Evolutionary conservation across 108 stramenopile genomes (phyloP).

Genomic region (Conticribra weissflogii): DNA sequence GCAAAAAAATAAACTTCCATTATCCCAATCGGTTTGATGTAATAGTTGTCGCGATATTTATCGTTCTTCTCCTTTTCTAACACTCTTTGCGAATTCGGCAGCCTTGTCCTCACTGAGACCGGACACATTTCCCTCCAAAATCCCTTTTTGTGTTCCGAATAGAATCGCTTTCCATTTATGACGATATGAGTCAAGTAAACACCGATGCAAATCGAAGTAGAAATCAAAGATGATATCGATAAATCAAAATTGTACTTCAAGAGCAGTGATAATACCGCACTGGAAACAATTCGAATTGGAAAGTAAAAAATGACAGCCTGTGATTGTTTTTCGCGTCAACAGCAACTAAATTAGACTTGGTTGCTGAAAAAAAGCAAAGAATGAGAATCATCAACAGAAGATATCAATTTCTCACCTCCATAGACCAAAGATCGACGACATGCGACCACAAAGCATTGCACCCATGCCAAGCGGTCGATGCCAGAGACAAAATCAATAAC

Average conservation of each 20-base stretch:
- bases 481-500: slow-evolving; percentile 36
- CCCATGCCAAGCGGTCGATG: slow-evolving; percentile 45
- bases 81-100: slow-evolving; percentile 10
- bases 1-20: slow-evolving; percentile 39
- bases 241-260: slow-evolving; percentile 2
- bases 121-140: slow-evolving; percentile 26
- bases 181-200: slow-evolving; percentile 16
- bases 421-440: slow-evolving; percentile 47
- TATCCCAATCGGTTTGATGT: slow-evolving; percentile 11
- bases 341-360: neutral
- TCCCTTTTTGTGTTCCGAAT: slow-evolving; percentile 11
- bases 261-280: slow-evolving; percentile 3
- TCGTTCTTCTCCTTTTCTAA: neutral
- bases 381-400: neutral
- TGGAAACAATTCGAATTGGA: slow-evolving; percentile 20
- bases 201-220: slow-evolving; percentile 6
- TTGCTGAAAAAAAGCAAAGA: neutral
- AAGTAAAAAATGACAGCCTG: slow-evolving; percentile 30
- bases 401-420: slow-evolving; percentile 22
- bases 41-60: neutral
- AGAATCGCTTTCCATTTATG: slow-evolving; percentile 11
- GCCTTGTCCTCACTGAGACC: slow-evolving; percentile 26
- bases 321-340: neutral
- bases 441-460: slow-evolving; percentile 41
- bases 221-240: slow-evolving; percentile 13